Conservation (phyloP, 2,329 filamentous ascomycete genomes). For the Iodosphaeria phyllophila region DNA sequence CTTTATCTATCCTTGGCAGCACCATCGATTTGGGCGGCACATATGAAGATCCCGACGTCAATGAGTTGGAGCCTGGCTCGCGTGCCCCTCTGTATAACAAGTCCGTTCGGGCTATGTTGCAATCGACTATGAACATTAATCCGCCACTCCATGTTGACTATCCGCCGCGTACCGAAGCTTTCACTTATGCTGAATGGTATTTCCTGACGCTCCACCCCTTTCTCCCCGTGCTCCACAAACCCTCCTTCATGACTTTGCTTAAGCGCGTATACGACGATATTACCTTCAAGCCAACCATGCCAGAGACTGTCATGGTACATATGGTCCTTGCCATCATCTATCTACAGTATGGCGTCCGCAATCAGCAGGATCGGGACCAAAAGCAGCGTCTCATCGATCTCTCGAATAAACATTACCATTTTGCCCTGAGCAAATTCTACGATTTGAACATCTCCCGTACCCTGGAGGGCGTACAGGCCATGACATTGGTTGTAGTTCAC, state of each 20-base stretch:
- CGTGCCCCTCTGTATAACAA: slow-evolving; percentile 42
- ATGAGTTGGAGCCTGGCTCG: slow-evolving; percentile 32
- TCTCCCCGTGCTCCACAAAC: slow-evolving; percentile 59
- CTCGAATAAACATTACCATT: slow-evolving; percentile 66
- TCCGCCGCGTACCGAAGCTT: slow-evolving; percentile 43
- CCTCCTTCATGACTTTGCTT: slow-evolving; percentile 47
- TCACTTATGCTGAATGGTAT: slow-evolving; percentile 57
- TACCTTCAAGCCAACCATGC: slow-evolving; percentile 37
- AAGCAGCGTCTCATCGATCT: slow-evolving; percentile 38
- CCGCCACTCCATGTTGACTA: slow-evolving; percentile 36
- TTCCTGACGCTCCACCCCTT: slow-evolving; percentile 56
- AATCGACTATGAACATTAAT: slow-evolving; percentile 43
- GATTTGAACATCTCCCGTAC: slow-evolving; percentile 42
- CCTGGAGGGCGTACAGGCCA: slow-evolving; percentile 50
- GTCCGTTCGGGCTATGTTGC: slow-evolving; percentile 52
- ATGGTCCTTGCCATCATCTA: slow-evolving; percentile 66
- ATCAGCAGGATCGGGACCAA: slow-evolving; percentile 34
- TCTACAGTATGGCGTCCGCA: slow-evolving; percentile 59
- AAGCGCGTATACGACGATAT: slow-evolving; percentile 52
- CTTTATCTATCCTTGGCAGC: slow-evolving; percentile 60
- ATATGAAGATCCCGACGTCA: slow-evolving; percentile 47
- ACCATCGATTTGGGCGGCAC: slow-evolving; percentile 64
- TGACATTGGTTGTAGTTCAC: slow-evolving; percentile 53
- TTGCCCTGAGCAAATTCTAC: slow-evolving; percentile 48
- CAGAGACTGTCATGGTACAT: slow-evolving; percentile 54